These are phyloP conservation scores for Gossypium schwendimanii DNA, from an alignment of 441 rosid species.

Conservation along the genomic window DNA sequence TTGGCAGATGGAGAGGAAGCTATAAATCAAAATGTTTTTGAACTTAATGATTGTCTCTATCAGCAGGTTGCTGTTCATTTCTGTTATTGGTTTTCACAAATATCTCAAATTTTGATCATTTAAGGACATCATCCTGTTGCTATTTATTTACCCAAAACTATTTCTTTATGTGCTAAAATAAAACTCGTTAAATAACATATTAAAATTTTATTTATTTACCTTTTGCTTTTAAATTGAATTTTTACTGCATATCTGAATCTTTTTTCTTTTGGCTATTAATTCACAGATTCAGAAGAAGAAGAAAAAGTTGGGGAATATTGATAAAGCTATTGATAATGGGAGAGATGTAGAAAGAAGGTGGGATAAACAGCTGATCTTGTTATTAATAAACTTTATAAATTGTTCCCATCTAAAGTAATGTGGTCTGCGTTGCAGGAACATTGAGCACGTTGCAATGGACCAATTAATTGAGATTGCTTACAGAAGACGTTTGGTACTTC, in stretches of 20 bases:
- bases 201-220: not conserved
- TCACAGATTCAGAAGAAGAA: conserved; percentile 55
- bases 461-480: conserved; percentile 81
- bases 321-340: conserved; percentile 41
- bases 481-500: conserved; percentile 68
- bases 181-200: not conserved
- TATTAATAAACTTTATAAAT: conserved; percentile 5
- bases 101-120: not conserved
- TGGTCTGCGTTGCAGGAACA: conserved; percentile 46
- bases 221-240: not conserved
- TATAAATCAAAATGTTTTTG: conserved; percentile 51
- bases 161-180: not conserved
- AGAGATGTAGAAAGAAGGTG: conserved; percentile 60
- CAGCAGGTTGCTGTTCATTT: conserved; percentile 46
- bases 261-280: conserved; percentile 17
- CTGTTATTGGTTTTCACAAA: not conserved
- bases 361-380: conserved; percentile 15
- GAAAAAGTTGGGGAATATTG: conserved; percentile 54
- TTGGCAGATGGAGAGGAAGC: conserved; percentile 69
- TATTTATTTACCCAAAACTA: not conserved
- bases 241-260: not conserved
- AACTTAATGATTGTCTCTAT: conserved; percentile 58
- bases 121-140: not conserved
- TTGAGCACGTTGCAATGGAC: conserved; percentile 71
- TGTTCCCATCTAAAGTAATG: conserved; percentile 16